phyloP scores from a whole-genome alignment of 371 early-diverging fungal genomes.

The Blakeslea trispora region DNA sequence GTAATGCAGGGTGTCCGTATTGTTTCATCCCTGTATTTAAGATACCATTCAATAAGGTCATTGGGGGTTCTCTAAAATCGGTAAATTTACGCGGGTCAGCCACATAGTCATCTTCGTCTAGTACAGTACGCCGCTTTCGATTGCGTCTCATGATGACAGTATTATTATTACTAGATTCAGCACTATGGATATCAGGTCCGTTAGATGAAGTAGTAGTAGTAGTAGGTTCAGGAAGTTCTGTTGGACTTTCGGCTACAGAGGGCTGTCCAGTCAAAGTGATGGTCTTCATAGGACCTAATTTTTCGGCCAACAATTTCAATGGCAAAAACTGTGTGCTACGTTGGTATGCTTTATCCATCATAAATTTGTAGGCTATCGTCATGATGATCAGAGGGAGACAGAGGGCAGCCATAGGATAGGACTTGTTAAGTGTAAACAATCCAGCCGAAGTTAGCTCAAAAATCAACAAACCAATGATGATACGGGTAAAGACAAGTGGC shows the following conservation, averaged over 20 bases:
- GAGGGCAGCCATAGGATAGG: slow-evolving; percentile 47
- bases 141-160: slow-evolving; percentile 1
- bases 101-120: slow-evolving; percentile 73
- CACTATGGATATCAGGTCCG: too few relatives aligned
- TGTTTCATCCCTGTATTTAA: slow-evolving; percentile 75
- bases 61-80: slow-evolving; percentile 72
- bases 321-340: slow-evolving; percentile 55
- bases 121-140: slow-evolving; percentile 41
- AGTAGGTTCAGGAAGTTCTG: neutral
- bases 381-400: slow-evolving; percentile 52
- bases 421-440: slow-evolving; percentile 65
- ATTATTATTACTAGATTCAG: neutral
- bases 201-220: neutral
- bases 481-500: slow-evolving; percentile 73
- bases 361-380: slow-evolving; percentile 57
- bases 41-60: slow-evolving; percentile 72
- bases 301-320: slow-evolving; percentile 43
- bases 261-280: slow-evolving; percentile 7
- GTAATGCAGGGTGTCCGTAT: slow-evolving; percentile 72
- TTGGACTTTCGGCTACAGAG: neutral
- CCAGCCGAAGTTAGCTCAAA: slow-evolving; percentile 81
- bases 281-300: slow-evolving; percentile 41
- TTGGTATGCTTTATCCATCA: slow-evolving; percentile 60
- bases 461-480: slow-evolving; percentile 72
- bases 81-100: slow-evolving; percentile 61